Evolutionary conservation across 768 basidiomycete species (phyloP).

Genomic region (Psilocybe tampanensis): DNA sequence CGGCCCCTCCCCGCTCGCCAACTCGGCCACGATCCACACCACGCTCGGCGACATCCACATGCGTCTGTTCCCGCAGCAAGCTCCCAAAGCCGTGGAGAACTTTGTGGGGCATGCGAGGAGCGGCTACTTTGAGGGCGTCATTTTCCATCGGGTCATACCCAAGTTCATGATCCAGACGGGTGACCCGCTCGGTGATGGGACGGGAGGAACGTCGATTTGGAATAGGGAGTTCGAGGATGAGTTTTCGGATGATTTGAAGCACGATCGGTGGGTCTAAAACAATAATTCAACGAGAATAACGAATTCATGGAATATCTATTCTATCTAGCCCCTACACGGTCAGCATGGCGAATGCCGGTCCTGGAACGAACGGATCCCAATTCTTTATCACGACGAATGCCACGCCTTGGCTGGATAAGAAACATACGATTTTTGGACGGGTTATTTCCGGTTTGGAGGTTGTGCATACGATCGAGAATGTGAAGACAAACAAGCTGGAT

Average conservation of each 20-base stretch:
- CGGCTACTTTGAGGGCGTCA: constrained; percentile 88
- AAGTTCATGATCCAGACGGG: constrained; percentile 99
- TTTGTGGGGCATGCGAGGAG: constrained; percentile 91
- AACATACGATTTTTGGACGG: constrained; percentile 92
- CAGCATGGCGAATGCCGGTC: constrained; percentile 94
- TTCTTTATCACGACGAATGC: constrained; percentile 98
- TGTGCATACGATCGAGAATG: constrained; percentile 90
- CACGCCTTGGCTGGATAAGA: constrained; percentile 91
- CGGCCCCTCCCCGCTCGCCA: constrained; percentile 73
- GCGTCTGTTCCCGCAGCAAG: constrained; percentile 86
- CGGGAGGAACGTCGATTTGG: constrained; percentile 91
- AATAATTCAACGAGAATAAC: neutral
- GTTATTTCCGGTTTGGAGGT: constrained; percentile 88
- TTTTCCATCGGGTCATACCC: constrained; percentile 97
- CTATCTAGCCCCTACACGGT: constrained; percentile 83
- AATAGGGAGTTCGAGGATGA: constrained; percentile 91
- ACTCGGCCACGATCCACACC: constrained; percentile 90
- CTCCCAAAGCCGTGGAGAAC: constrained; percentile 96
- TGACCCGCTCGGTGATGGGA: constrained; percentile 93
- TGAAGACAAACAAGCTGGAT: constrained; percentile 80
- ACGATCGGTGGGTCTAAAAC: constrained; percentile 81
- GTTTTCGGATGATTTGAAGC: constrained; percentile 84
- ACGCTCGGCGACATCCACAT: constrained; percentile 93
- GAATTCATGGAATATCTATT: neutral
- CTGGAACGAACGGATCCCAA: constrained; percentile 91